Evolutionary conservation across 768 basidiomycete genomes (phyloP), one percentile per base, ranked within the genome.

Genomic region (Postia placenta): DNA sequence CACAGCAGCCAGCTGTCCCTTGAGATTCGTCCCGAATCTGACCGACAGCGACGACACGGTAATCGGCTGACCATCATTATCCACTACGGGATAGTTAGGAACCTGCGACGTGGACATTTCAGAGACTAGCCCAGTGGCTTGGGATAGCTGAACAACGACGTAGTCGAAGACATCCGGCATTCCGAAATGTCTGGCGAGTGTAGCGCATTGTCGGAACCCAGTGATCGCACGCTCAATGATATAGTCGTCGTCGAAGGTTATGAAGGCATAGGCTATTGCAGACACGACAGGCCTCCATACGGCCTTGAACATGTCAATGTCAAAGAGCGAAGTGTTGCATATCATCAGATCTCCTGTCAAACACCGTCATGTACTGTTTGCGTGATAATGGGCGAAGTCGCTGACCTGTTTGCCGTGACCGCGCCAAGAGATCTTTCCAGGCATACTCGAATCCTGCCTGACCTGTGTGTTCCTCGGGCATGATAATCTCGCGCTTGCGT

Each of bases 381-480:
- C n/a, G 19, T 23, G 42, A 14, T 22, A 11, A 33, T 35, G 5
- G 28, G 25, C n/a, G 30, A 42, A 14, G 3, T n/a, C n/a, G n/a
- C 76, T 37, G 51, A 87, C 92, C 91, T 52, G 91, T 81, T 62
- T 82, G 83, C 48, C 83, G 76, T 39, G 93, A 82, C 26, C 96
- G 80, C 26, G 83, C 68, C 30, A 97, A 75, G 9, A 99, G 73
- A 57, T 97, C 93, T 64, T 96, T 97, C 96, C 96, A 99, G 15
- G 96, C 95, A 64, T 95, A 96, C 58, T 98, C 96, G 63, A 99
- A 99, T 7, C 96, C 96, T 39, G 95, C 77, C 61, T 92, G 91
- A 1, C 95, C 96, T 7, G 85, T 88, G 60, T 99, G 96, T 58
- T 99, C 96, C 67, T 97, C 93, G 0, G 96, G 95, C 83, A 99